Evolutionary conservation across 306 rosid species (phyloP), one percentile per base, ranked within the genome.

Genomic region (Vigna hirtella): DNA sequence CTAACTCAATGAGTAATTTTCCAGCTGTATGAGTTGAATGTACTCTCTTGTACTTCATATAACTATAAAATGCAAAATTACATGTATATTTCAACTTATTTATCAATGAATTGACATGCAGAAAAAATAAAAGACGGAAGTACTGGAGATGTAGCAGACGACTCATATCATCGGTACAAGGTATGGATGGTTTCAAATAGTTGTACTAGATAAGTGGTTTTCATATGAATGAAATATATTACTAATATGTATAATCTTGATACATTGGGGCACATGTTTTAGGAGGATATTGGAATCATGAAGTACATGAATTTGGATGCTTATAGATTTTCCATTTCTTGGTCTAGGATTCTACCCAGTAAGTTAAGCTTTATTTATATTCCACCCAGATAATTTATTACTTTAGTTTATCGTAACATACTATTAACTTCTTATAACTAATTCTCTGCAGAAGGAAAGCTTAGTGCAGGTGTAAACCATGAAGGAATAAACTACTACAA

Each of bases 241-340:
- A 68, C 5, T 5, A 18, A 30, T 62, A 34, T 77, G 47, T n/a
- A 16, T 18, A 72, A 22, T 47, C 40, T 17, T 77, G 72, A 77
- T 77, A 57, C 43, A 65, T 47, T 72, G 65, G 51, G 45, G 1
- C 74, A n/a, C 64, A 13, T 57, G 18, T 67, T 78, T 26, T 49
- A 87, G 97, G 91, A 93, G 68, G 96, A 93, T 72, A 86, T 90
- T 74, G 79, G 79, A 64, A 85, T 93, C 28, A 84, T 88, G 88
- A 93, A 88, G 82, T 12, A 84, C 2, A 85, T 93, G 82, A 79
- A 82, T 20, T 55, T 81, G 78, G 96, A 90, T 88, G 94, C 94
- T 18, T 83, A 83, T 78, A 58, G 86, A 73, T 83, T 78, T 66
- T 83, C 86, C 55, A 67, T 83, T 78, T 66, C 86, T 49, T 83